Evolutionary conservation across 2,329 filamentous ascomycete species (phyloP).

Genomic region (Arthrobotrys sphaeroides): DNA sequence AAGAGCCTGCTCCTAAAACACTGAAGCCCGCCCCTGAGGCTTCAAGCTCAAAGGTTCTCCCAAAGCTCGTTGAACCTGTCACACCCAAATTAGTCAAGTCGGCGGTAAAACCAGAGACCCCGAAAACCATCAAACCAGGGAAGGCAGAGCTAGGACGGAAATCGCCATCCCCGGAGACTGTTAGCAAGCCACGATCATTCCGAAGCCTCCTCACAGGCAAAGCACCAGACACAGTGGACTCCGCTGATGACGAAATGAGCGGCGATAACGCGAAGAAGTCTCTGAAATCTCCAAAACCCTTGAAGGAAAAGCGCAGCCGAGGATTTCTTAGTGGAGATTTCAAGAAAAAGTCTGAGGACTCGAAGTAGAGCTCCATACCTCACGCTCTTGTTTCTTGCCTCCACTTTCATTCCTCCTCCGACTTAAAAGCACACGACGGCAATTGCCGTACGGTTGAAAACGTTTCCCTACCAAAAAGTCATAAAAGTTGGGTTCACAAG

Average conservation of each 20-base stretch:
- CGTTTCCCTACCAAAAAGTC: slow-evolving; percentile 6
- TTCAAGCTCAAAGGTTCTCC: slow-evolving; percentile 24
- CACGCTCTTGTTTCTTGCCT: neutral
- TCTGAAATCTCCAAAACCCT: slow-evolving; percentile 28
- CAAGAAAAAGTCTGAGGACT: slow-evolving; percentile 41
- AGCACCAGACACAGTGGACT: slow-evolving; percentile 46
- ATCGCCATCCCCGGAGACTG: slow-evolving; percentile 40
- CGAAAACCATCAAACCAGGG: slow-evolving; percentile 22
- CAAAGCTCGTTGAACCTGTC: slow-evolving; percentile 18
- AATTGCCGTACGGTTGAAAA: neutral
- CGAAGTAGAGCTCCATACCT: slow-evolving; percentile 37
- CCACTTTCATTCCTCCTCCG: neutral
- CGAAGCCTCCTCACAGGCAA: slow-evolving; percentile 41
- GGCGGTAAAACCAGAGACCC: slow-evolving; percentile 24
- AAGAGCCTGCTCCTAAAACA: neutral
- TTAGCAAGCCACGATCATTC: slow-evolving; percentile 40
- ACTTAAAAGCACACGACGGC: neutral
- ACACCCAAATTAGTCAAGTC: slow-evolving; percentile 34
- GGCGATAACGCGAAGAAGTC: slow-evolving; percentile 37
- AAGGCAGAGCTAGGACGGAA: slow-evolving; percentile 48
- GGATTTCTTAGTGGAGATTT: slow-evolving; percentile 41
- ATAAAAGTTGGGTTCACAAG: slow-evolving; percentile 41
- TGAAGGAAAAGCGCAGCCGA: slow-evolving; percentile 50
- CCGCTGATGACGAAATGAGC: slow-evolving; percentile 45
- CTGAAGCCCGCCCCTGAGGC: neutral